Evolutionary conservation across 768 basidiomycete genomes (phyloP).

Genomic region (Amanita jacksonii): DNA sequence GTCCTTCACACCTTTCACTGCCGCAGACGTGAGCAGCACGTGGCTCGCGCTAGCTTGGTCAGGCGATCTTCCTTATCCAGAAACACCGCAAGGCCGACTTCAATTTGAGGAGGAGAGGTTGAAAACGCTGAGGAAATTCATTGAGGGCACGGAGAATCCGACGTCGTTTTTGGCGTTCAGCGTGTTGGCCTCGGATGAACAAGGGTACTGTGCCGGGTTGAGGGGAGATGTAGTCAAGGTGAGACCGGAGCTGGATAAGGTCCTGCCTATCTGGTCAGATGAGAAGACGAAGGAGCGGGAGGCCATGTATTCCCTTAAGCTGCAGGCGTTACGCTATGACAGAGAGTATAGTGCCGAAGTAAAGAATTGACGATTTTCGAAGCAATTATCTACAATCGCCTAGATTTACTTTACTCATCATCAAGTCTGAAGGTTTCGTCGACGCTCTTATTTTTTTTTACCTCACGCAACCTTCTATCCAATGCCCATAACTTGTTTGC

Average conservation of each 20-base stretch:
- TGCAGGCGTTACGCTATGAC: slow-evolving; percentile 23
- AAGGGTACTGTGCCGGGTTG: slow-evolving; percentile 25
- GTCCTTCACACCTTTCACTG: slow-evolving; percentile 37
- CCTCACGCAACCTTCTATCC: no score
- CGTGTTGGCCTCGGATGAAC: slow-evolving; percentile 25
- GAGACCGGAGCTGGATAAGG: slow-evolving; percentile 19
- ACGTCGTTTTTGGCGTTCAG: slow-evolving; percentile 28
- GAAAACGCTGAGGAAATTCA: slow-evolving; percentile 18
- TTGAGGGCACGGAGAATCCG: slow-evolving; percentile 15
- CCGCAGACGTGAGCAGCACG: slow-evolving; percentile 39
- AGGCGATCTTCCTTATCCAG: slow-evolving; percentile 22
- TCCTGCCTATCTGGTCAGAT: slow-evolving; percentile 28
- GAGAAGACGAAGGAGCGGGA: slow-evolving; percentile 22
- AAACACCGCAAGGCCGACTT: slow-evolving; percentile 12
- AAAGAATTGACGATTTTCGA: no score
- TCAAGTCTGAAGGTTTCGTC: no score
- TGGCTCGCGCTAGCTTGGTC: slow-evolving; percentile 38
- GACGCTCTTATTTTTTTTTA: no score
- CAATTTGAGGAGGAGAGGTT: neutral
- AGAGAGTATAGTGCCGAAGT: no score
- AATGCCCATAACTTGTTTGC: no score
- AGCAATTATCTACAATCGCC: no score
- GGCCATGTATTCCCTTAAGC: slow-evolving; percentile 27
- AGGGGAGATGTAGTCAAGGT: slow-evolving; percentile 23
- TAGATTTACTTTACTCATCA: no score